Percentiles rank a stretch among this genome's conserved stretches.
Evolutionary conservation across 2,329 filamentous ascomycete genomes (phyloP).

Genomic region (Fusarium sacchari): DNA sequence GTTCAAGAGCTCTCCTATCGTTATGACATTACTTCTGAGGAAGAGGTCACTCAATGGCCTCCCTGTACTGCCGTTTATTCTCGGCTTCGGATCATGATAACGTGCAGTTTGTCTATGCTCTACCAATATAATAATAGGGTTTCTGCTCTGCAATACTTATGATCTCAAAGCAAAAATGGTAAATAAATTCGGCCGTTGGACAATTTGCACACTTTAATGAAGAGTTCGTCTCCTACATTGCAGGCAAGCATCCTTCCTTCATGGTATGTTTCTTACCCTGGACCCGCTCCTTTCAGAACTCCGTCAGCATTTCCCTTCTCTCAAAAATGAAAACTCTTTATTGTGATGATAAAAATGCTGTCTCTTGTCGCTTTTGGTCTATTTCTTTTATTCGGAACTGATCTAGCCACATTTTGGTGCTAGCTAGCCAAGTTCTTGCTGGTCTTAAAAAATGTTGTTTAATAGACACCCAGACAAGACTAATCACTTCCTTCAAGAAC

Average conservation of each 20-base stretch:
- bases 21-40: too few species aligned
- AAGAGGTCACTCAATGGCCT: not conserved
- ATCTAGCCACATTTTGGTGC: not conserved
- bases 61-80: too few species aligned
- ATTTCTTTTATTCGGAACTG: rapidly evolving
- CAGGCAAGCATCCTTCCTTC: not conserved
- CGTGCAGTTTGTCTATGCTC: not conserved
- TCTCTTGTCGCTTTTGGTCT: rapidly evolving
- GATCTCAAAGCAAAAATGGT: rapidly evolving
- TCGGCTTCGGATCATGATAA: not conserved
- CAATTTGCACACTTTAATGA: too few species aligned
- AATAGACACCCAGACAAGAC: too few species aligned
- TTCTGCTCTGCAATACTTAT: rapidly evolving
- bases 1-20: not conserved
- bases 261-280: not conserved
- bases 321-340: not conserved
- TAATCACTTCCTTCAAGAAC: not conserved
- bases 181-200: too few species aligned
- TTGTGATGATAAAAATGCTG: too few species aligned
- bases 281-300: too few species aligned
- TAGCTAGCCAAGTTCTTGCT: rapidly evolving
- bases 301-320: too few species aligned
- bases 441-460: too few species aligned
- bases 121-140: too few species aligned
- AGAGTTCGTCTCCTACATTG: too few species aligned